These are phyloP conservation scores for Euphrasia confusa DNA, from an alignment of 257 asterid species.

Conservation along the genomic window DNA sequence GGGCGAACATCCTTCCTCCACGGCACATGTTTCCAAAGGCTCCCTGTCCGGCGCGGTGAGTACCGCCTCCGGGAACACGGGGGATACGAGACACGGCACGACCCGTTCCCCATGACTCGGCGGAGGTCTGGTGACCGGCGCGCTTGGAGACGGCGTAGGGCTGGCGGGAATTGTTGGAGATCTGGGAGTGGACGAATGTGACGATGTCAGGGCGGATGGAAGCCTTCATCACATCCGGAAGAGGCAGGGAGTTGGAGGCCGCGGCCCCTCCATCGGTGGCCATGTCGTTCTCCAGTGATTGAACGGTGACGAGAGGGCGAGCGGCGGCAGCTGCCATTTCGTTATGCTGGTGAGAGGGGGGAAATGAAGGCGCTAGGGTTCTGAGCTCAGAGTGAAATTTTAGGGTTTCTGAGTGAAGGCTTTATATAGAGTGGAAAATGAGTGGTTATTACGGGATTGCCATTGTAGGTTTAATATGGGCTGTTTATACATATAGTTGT, in stretches of 20 bases:
- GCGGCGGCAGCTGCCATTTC: conserved; percentile 55
- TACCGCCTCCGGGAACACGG: conserved; percentile 90
- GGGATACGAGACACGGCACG: conserved; percentile 93
- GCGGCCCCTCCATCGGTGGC: conserved; percentile 43
- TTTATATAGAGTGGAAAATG: conserved; percentile 1
- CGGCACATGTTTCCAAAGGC: conserved; percentile 95
- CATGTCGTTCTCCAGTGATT: conserved; percentile 58
- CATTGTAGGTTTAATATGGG: not conserved
- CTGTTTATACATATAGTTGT: not conserved
- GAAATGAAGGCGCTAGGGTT: conserved; percentile 31
- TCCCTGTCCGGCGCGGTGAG: conserved; percentile 90
- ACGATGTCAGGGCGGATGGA: conserved; percentile 43
- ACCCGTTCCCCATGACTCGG: conserved; percentile 94
- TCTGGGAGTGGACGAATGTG: conserved; percentile 25
- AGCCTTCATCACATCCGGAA: conserved; percentile 67
- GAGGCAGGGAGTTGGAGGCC: conserved; percentile 40
- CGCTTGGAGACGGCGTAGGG: conserved; percentile 53
- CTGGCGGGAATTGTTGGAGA: conserved; percentile 37
- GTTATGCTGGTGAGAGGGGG: not conserved
- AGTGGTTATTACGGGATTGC: not conserved
- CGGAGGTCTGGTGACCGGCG: conserved; percentile 91
- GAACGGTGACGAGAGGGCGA: conserved; percentile 62
- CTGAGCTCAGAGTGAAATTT: conserved; percentile 9
- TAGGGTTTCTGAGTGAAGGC: conserved; percentile 13
- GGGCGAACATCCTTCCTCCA: conserved; percentile 86